These are phyloP conservation scores for Xylariaceae sp. DNA, from an alignment of 2,329 filamentous ascomycete species.

Conservation along the genomic window DNA sequence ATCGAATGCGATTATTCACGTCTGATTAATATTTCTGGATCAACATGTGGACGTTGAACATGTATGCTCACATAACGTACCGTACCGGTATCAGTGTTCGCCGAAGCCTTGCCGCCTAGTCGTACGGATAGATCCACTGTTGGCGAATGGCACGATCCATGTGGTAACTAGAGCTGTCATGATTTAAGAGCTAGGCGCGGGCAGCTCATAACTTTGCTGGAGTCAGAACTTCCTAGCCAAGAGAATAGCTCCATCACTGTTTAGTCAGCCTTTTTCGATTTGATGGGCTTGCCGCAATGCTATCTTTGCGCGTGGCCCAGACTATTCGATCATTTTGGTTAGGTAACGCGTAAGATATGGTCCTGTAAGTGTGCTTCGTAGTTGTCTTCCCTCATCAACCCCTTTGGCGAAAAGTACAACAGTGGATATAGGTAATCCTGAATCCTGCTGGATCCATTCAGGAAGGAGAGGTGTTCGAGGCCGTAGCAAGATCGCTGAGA, in stretches of 20 bases:
- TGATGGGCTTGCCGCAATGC: neutral
- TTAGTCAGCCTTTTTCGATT: slow-evolving; percentile 21
- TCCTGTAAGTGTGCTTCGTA: neutral
- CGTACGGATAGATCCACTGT: slow-evolving; percentile 11
- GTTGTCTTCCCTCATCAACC: neutral
- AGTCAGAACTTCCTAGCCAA: neutral
- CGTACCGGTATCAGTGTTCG: too few species aligned
- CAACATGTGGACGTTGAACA: too few species aligned
- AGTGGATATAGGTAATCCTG: neutral
- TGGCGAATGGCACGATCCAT: slow-evolving; percentile 1
- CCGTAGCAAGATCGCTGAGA: too few species aligned
- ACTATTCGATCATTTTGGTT: slow-evolving; percentile 7
- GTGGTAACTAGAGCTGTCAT: neutral
- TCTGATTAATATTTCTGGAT: too few species aligned
- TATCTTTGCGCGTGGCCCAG: neutral
- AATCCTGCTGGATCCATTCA: neutral
- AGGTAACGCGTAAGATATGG: slow-evolving; percentile 2
- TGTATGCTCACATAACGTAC: neutral
- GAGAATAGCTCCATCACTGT: neutral
- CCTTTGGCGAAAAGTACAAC: neutral
- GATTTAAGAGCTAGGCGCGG: neutral
- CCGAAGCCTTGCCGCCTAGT: slow-evolving; percentile 2
- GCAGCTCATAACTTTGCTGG: neutral
- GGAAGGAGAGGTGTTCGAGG: neutral
- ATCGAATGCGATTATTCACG: too few species aligned